Conservation (phyloP, 139 green algal species). For the Edaphochlamys debaryana region DNA sequence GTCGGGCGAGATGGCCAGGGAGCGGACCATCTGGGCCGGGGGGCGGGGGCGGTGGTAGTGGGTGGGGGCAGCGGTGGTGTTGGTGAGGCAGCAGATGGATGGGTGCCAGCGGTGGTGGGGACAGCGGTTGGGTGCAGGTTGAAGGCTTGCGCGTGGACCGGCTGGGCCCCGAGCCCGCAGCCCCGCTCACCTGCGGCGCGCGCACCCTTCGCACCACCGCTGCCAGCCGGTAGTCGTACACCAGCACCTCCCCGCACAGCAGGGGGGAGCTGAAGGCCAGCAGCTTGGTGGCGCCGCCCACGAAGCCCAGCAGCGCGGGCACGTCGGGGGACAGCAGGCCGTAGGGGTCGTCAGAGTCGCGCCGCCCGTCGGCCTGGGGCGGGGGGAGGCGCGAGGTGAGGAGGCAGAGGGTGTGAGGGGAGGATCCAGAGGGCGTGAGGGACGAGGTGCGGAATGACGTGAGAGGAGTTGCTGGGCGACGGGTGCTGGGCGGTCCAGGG, state of each 20-base stretch:
- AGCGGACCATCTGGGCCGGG: conserved; percentile 45
- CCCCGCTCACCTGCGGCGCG: conserved; percentile 28
- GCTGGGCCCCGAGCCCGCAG: no score
- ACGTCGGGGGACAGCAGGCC: conserved; percentile 47
- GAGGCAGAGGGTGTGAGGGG: background rate
- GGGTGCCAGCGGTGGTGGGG: background rate
- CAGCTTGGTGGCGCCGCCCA: conserved; percentile 41
- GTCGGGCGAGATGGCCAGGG: conserved; percentile 26
- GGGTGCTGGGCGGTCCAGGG: no score
- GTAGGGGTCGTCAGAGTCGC: background rate
- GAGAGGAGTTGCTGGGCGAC: no score
- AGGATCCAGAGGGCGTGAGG: no score
- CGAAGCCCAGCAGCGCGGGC: conserved; percentile 43
- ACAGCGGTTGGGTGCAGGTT: background rate
- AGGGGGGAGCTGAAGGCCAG: conserved; percentile 48
- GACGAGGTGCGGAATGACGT: no score
- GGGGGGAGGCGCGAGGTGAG: background rate
- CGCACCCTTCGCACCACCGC: conserved; percentile 34
- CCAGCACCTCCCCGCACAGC: conserved; percentile 47
- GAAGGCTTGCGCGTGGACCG: no score
- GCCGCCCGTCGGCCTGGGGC: background rate
- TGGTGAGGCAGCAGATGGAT: no score
- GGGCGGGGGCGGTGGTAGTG: no score
- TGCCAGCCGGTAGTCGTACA: conserved; percentile 56
- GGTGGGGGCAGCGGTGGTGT: no score